These are phyloP conservation scores for Erodium texanum DNA, from an alignment of 441 rosid species.

Conservation along the genomic window DNA sequence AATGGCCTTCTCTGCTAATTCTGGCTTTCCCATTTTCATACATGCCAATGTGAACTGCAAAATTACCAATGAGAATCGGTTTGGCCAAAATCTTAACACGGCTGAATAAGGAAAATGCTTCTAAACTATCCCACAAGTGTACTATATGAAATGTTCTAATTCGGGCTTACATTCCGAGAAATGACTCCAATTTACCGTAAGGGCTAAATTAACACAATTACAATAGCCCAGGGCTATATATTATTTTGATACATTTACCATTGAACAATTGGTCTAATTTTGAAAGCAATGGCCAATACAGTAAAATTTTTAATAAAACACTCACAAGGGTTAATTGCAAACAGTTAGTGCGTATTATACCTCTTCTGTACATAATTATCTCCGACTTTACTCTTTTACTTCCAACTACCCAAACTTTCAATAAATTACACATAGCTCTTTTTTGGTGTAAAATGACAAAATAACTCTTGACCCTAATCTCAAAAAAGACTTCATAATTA, in stretches of 20 bases:
- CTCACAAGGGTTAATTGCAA: too few relatives aligned
- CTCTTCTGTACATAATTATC: too few relatives aligned
- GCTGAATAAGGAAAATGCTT: not conserved
- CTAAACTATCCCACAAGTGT: not conserved
- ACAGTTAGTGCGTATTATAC: too few relatives aligned
- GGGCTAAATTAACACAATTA: too few relatives aligned
- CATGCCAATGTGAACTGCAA: slow-evolving; percentile 59
- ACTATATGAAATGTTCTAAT: not conserved
- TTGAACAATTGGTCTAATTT: not conserved
- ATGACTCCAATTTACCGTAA: not conserved
- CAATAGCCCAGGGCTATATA: not conserved
- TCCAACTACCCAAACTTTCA: too few relatives aligned
- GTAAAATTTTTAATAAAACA: not conserved
- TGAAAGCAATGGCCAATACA: not conserved
- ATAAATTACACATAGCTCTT: too few relatives aligned
- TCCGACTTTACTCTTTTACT: too few relatives aligned
- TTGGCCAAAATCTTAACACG: slow-evolving; percentile 3
- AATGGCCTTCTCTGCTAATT: slow-evolving; percentile 53
- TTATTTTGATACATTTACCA: not conserved
- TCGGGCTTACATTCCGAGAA: not conserved
- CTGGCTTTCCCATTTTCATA: slow-evolving; percentile 58
- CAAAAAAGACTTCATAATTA: too few relatives aligned
- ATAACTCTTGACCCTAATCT: too few relatives aligned
- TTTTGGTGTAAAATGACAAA: too few relatives aligned
- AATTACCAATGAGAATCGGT: not conserved